Conservation (phyloP, 768 basidiomycete species). For the Amanita thiersii region DNA sequence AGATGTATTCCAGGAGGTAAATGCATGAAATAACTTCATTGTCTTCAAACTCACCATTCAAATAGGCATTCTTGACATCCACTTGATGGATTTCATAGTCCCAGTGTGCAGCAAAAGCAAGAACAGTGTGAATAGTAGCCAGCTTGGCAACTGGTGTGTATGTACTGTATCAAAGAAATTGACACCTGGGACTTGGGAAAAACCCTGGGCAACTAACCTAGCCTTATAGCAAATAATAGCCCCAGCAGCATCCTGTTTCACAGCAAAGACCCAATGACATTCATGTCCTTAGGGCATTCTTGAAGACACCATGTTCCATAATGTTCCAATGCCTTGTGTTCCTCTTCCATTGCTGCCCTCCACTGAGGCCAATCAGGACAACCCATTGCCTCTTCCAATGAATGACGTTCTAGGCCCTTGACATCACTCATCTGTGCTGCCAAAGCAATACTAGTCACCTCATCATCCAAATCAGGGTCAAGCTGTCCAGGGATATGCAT, state of each 20-base stretch:
- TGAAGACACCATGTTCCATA: constrained; percentile 7
- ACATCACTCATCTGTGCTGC: background rate
- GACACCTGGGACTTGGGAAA: constrained; percentile 1
- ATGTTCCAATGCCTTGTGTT: constrained; percentile 6
- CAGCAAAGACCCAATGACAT: constrained; percentile 26
- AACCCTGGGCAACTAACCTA: constrained; percentile 28
- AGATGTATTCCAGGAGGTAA: constrained; percentile 5
- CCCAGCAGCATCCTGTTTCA: constrained; percentile 26
- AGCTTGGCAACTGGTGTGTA: background rate
- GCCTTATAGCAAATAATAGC: constrained; percentile 27
- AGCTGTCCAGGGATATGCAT: no score
- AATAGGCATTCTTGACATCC: constrained; percentile 10
- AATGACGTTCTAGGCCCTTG: background rate
- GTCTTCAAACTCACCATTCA: constrained; percentile 6
- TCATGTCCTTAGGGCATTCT: constrained; percentile 11
- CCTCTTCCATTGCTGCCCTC: constrained; percentile 7
- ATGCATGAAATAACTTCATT: constrained; percentile 12
- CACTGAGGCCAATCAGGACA: constrained; percentile 2
- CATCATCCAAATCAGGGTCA: background rate
- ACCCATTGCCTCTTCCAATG: constrained; percentile 9
- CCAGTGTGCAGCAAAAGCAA: background rate
- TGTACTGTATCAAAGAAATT: background rate
- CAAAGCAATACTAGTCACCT: background rate
- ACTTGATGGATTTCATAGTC: constrained; percentile 4
- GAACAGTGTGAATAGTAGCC: background rate